These are phyloP conservation scores for Boletellus sp. DNA, from an alignment of 768 basidiomycete species.

Conservation along the genomic window DNA sequence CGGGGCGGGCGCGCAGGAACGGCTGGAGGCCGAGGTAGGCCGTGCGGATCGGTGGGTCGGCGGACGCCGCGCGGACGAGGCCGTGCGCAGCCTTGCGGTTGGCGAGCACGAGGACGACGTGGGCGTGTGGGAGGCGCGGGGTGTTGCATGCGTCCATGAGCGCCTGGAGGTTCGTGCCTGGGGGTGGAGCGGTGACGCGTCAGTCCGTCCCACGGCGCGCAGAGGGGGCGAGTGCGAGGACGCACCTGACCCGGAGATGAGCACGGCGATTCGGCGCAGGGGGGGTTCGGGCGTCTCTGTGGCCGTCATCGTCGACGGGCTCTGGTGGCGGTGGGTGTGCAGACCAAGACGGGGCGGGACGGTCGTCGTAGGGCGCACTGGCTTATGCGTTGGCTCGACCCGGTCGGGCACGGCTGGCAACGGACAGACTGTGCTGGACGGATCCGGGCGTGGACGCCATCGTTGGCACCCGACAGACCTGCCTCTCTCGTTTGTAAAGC, in stretches of 20 bases:
- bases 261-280: constrained; percentile 44
- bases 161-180: constrained; percentile 95
- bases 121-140: constrained; percentile 62
- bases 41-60: constrained; percentile 76
- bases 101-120: constrained; percentile 81
- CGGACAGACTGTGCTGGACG: neutral
- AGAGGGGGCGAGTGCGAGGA: neutral
- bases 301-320: neutral
- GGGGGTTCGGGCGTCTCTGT: neutral
- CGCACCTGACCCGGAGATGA: constrained; percentile 65
- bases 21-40: constrained; percentile 81
- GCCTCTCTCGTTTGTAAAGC: neutral
- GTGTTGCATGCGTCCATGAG: constrained; percentile 85
- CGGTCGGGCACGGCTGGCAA: neutral
- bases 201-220: too few species aligned
- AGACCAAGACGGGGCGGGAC: neutral
- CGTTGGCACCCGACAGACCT: neutral
- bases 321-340: too few species aligned
- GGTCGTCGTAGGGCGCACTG: neutral
- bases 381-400: neutral
- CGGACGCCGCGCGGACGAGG: constrained; percentile 69
- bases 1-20: constrained; percentile 69
- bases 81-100: constrained; percentile 92
- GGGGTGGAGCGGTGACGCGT: too few species aligned
- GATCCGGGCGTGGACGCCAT: neutral